Percentiles rank a stretch among this genome's conserved stretches.
phyloP scores from a whole-genome alignment of 768 basidiomycete genomes.

The Psilocybe cubensis region DNA sequence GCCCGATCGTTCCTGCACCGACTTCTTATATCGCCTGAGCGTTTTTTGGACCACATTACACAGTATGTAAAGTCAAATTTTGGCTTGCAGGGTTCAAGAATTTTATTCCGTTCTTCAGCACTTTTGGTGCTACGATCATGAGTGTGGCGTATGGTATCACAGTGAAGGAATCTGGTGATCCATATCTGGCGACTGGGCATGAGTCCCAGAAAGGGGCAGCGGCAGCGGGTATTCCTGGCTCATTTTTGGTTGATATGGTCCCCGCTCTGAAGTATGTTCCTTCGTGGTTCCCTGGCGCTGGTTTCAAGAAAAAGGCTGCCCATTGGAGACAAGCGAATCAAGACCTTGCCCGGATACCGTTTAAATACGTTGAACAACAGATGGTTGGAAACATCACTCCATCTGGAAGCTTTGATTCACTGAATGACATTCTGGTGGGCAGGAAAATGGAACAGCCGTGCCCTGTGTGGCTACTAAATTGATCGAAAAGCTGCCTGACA shows the following conservation, averaged over 20 bases:
- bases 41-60: constrained; percentile 21
- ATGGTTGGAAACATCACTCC: constrained; percentile 15
- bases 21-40: constrained; percentile 15
- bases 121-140: constrained; percentile 44
- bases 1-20: constrained; percentile 45
- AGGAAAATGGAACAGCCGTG: constrained; percentile 8
- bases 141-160: constrained; percentile 40
- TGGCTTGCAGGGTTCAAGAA: not conserved
- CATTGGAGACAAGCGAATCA: constrained; percentile 17
- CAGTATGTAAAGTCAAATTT: constrained; percentile 17
- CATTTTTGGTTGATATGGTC: constrained; percentile 26
- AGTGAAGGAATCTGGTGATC: constrained; percentile 34
- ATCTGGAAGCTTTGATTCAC: not conserved
- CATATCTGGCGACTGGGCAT: constrained; percentile 34
- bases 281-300: constrained; percentile 42
- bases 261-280: constrained; percentile 37
- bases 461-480: constrained; percentile 6
- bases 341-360: constrained; percentile 18
- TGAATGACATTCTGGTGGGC: not conserved
- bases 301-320: constrained; percentile 31
- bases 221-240: constrained; percentile 27
- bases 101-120: constrained; percentile 29
- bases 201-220: constrained; percentile 27
- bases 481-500: constrained; percentile 13
- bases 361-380: constrained; percentile 19